These are phyloP conservation scores for Parmales sp. DNA, from an alignment of 108 stramenopile genomes.

Conservation along the genomic window DNA sequence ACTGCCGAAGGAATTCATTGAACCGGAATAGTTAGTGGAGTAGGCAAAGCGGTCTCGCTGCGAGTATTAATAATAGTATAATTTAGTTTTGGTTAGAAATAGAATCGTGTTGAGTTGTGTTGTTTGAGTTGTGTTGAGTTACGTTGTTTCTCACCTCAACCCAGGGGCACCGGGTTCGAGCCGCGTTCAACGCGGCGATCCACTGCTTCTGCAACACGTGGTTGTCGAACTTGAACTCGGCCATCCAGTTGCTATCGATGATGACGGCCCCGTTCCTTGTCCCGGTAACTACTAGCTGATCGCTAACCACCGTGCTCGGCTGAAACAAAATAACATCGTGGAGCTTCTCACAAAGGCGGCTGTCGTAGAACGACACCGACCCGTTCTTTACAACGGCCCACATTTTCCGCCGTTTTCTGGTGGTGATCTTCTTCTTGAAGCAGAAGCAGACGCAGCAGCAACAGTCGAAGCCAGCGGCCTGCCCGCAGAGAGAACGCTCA, in stretches of 20 bases:
- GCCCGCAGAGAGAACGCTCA: not conserved
- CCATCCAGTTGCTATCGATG: not conserved
- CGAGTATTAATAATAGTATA: too few species aligned
- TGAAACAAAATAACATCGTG: not conserved
- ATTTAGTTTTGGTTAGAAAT: too few species aligned
- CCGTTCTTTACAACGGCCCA: conserved; percentile 2
- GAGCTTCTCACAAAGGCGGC: not conserved
- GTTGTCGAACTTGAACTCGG: not conserved
- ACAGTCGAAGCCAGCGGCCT: conserved; percentile 1
- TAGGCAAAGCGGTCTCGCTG: not conserved
- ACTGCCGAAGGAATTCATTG: not conserved
- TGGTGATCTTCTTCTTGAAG: conserved; percentile 9
- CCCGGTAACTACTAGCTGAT: not conserved
- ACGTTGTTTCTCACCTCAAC: too few species aligned
- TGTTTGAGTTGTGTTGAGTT: too few species aligned
- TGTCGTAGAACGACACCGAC: not conserved
- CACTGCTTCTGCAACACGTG: not conserved
- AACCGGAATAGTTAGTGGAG: not conserved
- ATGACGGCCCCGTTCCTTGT: not conserved
- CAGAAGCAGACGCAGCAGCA: conserved; percentile 15
- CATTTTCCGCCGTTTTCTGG: not conserved
- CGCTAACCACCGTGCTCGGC: not conserved
- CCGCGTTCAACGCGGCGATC: conserved; percentile 1
- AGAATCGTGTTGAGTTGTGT: too few species aligned
- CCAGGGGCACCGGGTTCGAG: not conserved